These are phyloP conservation scores for Rhodotorula sp. DNA, from an alignment of 1,284 basidiomycete species.

Conservation along the genomic window DNA sequence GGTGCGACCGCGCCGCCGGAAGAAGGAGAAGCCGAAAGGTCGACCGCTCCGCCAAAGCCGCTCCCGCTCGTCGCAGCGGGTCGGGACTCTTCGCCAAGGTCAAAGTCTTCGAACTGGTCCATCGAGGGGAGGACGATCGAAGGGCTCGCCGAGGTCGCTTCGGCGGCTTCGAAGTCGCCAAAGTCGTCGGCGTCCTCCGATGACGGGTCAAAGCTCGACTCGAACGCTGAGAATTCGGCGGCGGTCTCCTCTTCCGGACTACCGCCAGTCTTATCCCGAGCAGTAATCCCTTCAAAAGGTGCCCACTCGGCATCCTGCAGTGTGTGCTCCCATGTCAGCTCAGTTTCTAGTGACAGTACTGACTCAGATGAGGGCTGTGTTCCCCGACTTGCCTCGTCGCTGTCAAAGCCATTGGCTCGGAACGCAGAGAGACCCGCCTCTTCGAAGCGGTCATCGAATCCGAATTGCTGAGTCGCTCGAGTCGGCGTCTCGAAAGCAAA, in stretches of 20 bases:
- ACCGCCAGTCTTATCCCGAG: background rate
- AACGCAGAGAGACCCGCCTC: constrained; percentile 53
- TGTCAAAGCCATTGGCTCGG: constrained; percentile 42
- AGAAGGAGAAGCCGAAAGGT: constrained; percentile 1
- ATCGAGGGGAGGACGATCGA: constrained; percentile 35
- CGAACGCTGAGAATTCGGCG: background rate
- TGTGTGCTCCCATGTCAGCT: too few relatives aligned
- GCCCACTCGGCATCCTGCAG: constrained; percentile 62
- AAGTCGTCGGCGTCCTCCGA: constrained; percentile 41
- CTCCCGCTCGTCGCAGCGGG: background rate
- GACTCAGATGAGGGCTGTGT: accelerated
- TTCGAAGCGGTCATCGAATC: constrained; percentile 46
- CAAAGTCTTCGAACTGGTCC: constrained; percentile 40
- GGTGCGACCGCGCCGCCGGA: background rate
- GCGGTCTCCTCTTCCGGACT: background rate
- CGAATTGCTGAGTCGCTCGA: constrained; percentile 28
- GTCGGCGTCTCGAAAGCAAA: constrained; percentile 56
- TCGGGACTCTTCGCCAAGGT: constrained; percentile 27
- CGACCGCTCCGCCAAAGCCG: constrained; percentile 4
- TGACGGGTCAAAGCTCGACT: background rate
- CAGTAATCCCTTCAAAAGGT: constrained; percentile 57
- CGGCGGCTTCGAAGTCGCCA: constrained; percentile 42
- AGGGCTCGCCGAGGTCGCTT: constrained; percentile 21
- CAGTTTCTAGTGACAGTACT: background rate
- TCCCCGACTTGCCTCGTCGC: constrained; percentile 34